Evolutionary conservation across 176 grass and related monocot species (phyloP).

Genomic region (Oryza nivara): DNA sequence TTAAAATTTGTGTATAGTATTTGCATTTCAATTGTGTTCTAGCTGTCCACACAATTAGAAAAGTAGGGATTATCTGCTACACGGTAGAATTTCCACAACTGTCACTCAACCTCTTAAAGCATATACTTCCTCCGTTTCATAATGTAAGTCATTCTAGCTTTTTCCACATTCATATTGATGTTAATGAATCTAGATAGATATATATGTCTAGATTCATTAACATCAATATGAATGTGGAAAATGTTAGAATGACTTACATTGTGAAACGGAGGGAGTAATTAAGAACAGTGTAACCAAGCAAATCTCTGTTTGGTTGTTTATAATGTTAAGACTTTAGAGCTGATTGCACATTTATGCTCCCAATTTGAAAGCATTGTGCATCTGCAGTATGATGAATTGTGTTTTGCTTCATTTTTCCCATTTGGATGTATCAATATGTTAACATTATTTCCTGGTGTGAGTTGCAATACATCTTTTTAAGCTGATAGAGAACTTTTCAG

Average conservation of each 20-base stretch:
- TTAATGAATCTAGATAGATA: no score
- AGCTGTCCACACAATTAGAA: slow-evolving; percentile 26
- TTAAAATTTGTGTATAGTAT: slow-evolving; percentile 16
- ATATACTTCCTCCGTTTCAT: background rate
- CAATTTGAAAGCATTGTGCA: slow-evolving; percentile 22
- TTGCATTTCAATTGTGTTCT: background rate
- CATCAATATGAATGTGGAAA: no score
- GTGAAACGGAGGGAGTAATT: no score
- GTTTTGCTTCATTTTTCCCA: slow-evolving; percentile 9
- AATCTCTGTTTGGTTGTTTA: slow-evolving; percentile 4
- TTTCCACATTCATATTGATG: no score
- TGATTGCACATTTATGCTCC: background rate
- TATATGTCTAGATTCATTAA: no score
- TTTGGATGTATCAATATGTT: slow-evolving; percentile 1
- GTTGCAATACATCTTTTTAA: background rate
- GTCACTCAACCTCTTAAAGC: background rate
- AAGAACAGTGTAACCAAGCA: background rate
- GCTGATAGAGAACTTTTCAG: slow-evolving; percentile 17
- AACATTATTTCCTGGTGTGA: slow-evolving; percentile 22
- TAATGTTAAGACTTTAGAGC: background rate
- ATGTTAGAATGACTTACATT: no score
- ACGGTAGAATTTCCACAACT: background rate
- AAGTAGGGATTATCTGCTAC: slow-evolving; percentile 1
- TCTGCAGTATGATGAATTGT: slow-evolving; percentile 12
- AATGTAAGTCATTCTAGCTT: no score